Base-by-base conservation (phyloP, 345 rosid species). In the Eucalyptus victrix region DNA sequence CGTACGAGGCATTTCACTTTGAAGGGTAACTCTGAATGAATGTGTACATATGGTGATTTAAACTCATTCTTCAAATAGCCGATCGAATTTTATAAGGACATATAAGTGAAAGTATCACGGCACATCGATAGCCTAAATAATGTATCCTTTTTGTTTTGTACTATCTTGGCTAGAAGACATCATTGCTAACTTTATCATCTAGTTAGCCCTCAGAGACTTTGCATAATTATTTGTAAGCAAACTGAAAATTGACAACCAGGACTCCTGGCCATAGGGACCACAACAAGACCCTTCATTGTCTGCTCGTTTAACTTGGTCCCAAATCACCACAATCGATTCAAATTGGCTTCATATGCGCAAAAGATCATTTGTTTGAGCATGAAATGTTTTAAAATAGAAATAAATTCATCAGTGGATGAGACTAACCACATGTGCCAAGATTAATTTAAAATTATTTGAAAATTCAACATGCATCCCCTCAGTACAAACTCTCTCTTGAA, bases 11-110 rank as follows among this genome's bases (percentile, higher is more conserved):
- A 11, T 72, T 72, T 72, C 2, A 2, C 1, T 19, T 72, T 72
- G 3, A 5, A 19, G 0, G 8, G 5, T 10, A 1, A 37, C 2
- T 37, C 28, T 19, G 0, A 76, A 40, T 12, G 8, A 76, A 37
- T 76, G 5, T 21, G 6, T 10, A 10, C 15, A 0, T 2, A 37
- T 76, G 28, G 15, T 11, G 47, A 76, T 76, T 4, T 14, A 21
- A 76, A 40, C 2, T 21, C 9, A 2, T 21, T 21, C 0, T 21
- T 21, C 1, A 7, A 44, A 40, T 21, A 21, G 47, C 24, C 2
- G 3, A 0, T 4, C 2, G 6, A 76, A 76, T 21, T 76, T 76
- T 76, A 21, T 40, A 6, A 76, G 85, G 44, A 3, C 13, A 2
- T 40, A 40, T 37, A 21, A 23, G 3, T 37, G 40, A 76, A 76